Conservation (phyloP, 371 early-diverging fungal genomes). For the Saksenaea vasiformis region DNA sequence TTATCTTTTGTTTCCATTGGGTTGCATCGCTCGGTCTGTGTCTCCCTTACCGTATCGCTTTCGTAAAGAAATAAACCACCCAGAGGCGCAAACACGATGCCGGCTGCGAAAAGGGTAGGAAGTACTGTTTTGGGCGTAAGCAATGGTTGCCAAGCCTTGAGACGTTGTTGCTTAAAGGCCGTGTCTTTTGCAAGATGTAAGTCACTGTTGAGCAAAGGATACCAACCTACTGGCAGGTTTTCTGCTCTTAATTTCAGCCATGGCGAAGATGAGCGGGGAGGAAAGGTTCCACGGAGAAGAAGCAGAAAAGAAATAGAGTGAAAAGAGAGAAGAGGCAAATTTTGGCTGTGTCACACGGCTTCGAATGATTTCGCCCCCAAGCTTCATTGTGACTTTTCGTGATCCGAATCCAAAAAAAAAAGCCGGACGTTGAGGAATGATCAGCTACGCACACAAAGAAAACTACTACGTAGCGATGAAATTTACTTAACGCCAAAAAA, state of each 20-base stretch:
- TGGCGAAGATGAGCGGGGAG: slow-evolving; percentile 9
- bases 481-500: too few relatives aligned
- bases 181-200: slow-evolving; percentile 57
- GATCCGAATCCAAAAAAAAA: too few relatives aligned
- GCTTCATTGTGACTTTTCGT: too few relatives aligned
- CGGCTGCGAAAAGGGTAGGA: slow-evolving; percentile 84
- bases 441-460: too few relatives aligned
- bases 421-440: too few relatives aligned
- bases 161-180: slow-evolving; percentile 91
- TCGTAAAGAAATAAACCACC: slow-evolving; percentile 74
- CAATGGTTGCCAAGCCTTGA: slow-evolving; percentile 92
- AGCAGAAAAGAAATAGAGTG: slow-evolving; percentile 5
- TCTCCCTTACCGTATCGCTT: slow-evolving; percentile 46
- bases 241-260: slow-evolving; percentile 47
- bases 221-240: slow-evolving; percentile 45
- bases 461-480: too few relatives aligned
- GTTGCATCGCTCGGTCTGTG: not conserved
- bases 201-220: not conserved
- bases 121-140: slow-evolving; percentile 88
- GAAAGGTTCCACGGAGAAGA: not conserved
- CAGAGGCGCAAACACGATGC: slow-evolving; percentile 83
- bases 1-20: too few relatives aligned
- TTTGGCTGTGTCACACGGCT: too few relatives aligned
- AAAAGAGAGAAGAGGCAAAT: slow-evolving; percentile 5
- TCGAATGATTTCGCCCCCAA: too few relatives aligned